Evolutionary conservation across 805 yeast species (phyloP).

Genomic region (Cyberlindnera sargentensis): DNA sequence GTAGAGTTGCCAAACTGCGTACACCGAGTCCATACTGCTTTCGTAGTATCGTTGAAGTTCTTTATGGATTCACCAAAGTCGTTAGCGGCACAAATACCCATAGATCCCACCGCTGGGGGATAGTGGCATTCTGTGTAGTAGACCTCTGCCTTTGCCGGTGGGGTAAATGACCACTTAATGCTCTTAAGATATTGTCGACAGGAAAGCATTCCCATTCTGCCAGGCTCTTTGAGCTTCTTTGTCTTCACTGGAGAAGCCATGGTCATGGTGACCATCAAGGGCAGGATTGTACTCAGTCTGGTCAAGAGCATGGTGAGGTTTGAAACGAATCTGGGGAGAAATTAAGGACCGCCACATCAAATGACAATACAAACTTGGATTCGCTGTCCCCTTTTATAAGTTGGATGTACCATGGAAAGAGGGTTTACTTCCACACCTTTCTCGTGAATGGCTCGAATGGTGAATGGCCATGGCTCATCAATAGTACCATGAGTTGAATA

Average conservation of each 20-base stretch:
- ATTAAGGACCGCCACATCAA: no score
- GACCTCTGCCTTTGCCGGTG: no score
- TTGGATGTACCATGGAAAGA: no score
- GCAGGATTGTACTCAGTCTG: neutral
- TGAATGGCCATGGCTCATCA: no score
- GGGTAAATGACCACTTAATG: neutral
- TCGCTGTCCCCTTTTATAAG: no score
- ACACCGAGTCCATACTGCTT: neutral
- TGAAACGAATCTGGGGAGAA: no score
- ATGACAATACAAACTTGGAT: no score
- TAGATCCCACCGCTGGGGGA: constrained; percentile 11
- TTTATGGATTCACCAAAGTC: constrained; percentile 6
- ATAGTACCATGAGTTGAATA: no score
- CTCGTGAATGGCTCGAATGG: no score
- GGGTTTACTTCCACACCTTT: no score
- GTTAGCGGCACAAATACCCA: constrained; percentile 8
- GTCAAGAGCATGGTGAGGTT: neutral
- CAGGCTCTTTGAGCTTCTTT: neutral
- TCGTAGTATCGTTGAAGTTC: constrained; percentile 9
- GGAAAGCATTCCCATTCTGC: neutral
- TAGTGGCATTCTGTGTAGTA: constrained; percentile 8
- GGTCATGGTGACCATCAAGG: neutral
- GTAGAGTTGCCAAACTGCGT: neutral
- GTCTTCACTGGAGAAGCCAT: neutral
- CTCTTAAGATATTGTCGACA: neutral